Base-by-base conservation (phyloP, 306 rosid species). In the Purshia tridentata region DNA sequence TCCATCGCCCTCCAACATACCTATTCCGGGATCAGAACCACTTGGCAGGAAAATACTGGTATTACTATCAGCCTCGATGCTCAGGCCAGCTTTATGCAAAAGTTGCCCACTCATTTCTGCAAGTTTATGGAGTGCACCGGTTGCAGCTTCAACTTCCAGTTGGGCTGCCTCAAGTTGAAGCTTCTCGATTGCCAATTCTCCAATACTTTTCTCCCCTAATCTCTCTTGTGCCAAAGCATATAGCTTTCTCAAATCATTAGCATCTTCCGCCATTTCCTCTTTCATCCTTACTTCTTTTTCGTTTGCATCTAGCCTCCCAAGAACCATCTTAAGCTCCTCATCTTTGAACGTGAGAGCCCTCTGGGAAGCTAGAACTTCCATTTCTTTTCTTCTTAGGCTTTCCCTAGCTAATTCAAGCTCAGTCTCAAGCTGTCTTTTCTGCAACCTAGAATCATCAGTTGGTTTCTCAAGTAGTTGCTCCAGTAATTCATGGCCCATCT, bases 161-260 rank as follows among this genome's bases (percentile, higher is more conserved):
- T 87, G 90, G 79, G 95, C 87, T 73, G 93, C 89, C 83, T 94
- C 96, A 3, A 94, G 81, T 76, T 87, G 93, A 78, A 94, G 90
- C 84, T 80, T 94, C 89, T 89, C 97, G 14, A 85, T 76, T 51
- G 87, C 91, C 78, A 89, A 81, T 77, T 89, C 91, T 58, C 87
- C 94, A 2, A 73, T 53, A 71, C 73, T 88, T 73, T 48, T 85
- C 68, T 85, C 88, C 3, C 85, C 83, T 61, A 86, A 58, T 51
- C 76, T 78, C 88, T 87, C 90, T 69, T 89, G 88, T 16, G 87
- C 84, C 89, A 89, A 78, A 65, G 86, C 78, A 69, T 89, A 83
- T 69, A 85, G 78, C 62, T 77, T 81, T 67, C 75, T 81, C 48
- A 85, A 86, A 78, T 88, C 90, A 42, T 80, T 77, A 12, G 89